These are phyloP conservation scores for Typha latifolia DNA, from an alignment of 176 grass and related monocot genomes.

Conservation along the genomic window DNA sequence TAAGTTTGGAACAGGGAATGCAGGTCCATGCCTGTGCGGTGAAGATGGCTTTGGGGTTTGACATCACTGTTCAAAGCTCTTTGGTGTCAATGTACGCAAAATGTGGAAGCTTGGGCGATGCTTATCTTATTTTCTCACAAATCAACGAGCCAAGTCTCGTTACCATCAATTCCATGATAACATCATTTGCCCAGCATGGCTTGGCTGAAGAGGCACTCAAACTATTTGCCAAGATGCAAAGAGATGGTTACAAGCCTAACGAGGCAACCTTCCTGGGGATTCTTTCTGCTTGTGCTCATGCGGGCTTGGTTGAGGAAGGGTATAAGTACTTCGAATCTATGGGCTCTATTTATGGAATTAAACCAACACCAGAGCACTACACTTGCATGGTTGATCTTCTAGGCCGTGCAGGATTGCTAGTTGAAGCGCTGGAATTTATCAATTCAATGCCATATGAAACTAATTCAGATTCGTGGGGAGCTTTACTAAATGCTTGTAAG, in stretches of 20 bases:
- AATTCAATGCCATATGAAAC: constrained; percentile 42
- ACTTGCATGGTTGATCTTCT: constrained; percentile 68
- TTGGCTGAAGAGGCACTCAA: constrained; percentile 41
- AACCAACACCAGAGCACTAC: constrained; percentile 50
- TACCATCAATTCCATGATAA: constrained; percentile 50
- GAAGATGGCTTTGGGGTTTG: constrained; percentile 38
- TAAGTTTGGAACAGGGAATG: constrained; percentile 34
- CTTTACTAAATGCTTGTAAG: constrained; percentile 49
- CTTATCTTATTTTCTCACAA: constrained; percentile 34
- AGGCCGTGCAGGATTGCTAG: constrained; percentile 46
- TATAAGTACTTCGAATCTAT: constrained; percentile 46
- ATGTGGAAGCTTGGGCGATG: constrained; percentile 46
- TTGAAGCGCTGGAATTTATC: constrained; percentile 44
- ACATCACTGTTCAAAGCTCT: constrained; percentile 42
- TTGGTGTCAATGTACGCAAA: constrained; percentile 76
- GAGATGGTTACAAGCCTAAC: constrained; percentile 40
- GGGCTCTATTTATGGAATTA: constrained; percentile 31
- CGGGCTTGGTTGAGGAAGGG: constrained; percentile 56
- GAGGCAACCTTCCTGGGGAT: constrained; percentile 52
- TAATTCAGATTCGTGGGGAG: constrained; percentile 41
- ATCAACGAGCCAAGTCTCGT: constrained; percentile 35
- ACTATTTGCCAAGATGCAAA: constrained; percentile 40
- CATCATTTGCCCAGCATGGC: constrained; percentile 56
- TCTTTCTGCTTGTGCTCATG: constrained; percentile 44
- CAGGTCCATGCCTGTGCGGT: constrained; percentile 60